Percentiles rank a stretch among this genome's conserved stretches.
Evolutionary conservation across 1,139 yeast species (phyloP).

Genomic region (Hansenula lynferdii): DNA sequence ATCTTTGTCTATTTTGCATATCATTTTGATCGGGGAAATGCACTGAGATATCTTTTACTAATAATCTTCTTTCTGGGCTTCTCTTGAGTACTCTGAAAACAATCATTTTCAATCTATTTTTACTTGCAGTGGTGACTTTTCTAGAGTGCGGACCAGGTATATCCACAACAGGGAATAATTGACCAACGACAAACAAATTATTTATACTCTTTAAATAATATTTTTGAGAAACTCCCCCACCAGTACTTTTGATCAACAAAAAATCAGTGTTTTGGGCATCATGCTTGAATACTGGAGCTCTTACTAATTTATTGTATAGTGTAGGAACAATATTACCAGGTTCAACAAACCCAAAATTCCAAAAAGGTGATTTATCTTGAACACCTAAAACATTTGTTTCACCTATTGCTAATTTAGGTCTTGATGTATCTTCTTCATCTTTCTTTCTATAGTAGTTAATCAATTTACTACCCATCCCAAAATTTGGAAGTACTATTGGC

Average conservation of each 20-base stretch:
- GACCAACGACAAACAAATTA: slow-evolving; percentile 83
- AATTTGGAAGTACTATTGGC: slow-evolving; percentile 78
- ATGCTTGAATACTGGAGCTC: slow-evolving; percentile 94
- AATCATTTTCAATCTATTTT: slow-evolving; percentile 88
- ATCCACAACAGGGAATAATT: slow-evolving; percentile 87
- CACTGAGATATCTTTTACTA: slow-evolving; percentile 82
- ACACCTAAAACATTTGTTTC: slow-evolving; percentile 95
- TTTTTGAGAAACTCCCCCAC: slow-evolving; percentile 60
- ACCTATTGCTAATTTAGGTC: slow-evolving; percentile 89
- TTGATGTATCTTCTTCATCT: slow-evolving; percentile 70
- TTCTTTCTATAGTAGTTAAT: slow-evolving; percentile 90
- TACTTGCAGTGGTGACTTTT: slow-evolving; percentile 89
- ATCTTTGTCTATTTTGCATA: slow-evolving; percentile 92
- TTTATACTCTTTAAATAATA: slow-evolving; percentile 61
- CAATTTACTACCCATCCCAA: slow-evolving; percentile 95
- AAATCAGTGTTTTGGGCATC: slow-evolving; percentile 79
- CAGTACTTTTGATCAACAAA: slow-evolving; percentile 72
- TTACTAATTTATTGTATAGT: slow-evolving; percentile 79
- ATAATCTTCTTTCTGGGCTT: slow-evolving; percentile 66
- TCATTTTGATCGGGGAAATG: slow-evolving; percentile 98
- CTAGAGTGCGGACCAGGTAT: slow-evolving; percentile 98
- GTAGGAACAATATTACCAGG: slow-evolving; percentile 95
- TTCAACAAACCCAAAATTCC: slow-evolving; percentile 98
- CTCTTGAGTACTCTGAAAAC: slow-evolving; percentile 85
- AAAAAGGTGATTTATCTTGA: slow-evolving; percentile 94